Percentiles rank a stretch among this genome's conserved stretches.
These are phyloP conservation scores for Colletotrichum tanaceti DNA, from an alignment of 2,329 filamentous ascomycete species.

Conservation along the genomic window DNA sequence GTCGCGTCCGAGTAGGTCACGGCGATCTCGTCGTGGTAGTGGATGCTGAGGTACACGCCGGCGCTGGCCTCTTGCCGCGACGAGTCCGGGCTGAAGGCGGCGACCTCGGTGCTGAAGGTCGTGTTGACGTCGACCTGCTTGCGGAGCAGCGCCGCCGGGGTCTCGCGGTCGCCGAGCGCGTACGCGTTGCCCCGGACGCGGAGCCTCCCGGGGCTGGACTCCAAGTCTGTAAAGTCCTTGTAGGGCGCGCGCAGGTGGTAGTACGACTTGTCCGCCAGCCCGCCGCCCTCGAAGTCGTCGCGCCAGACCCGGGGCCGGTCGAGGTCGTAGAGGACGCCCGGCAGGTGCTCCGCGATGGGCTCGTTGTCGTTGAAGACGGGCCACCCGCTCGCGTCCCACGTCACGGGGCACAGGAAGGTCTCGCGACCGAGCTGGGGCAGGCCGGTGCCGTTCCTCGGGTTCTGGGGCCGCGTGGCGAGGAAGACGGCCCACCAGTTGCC, in stretches of 20 bases:
- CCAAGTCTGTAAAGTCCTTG: constrained; percentile 39
- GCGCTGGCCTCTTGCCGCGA: constrained; percentile 38
- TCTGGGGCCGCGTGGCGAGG: constrained; percentile 37
- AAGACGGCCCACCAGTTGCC: constrained; percentile 41
- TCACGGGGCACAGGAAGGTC: constrained; percentile 38
- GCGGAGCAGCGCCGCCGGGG: constrained; percentile 35
- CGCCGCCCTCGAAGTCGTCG: constrained; percentile 40
- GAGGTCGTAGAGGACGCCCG: constrained; percentile 37
- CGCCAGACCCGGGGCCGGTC: constrained; percentile 32
- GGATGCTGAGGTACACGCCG: constrained; percentile 39
- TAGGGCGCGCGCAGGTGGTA: constrained; percentile 40
- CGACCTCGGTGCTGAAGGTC: constrained; percentile 39
- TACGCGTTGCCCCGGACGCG: constrained; percentile 36
- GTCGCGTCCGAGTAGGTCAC: constrained; percentile 27
- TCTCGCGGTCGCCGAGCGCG: constrained; percentile 38
- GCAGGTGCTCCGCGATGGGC: constrained; percentile 34
- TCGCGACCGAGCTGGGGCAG: constrained; percentile 39
- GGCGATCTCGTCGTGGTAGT: constrained; percentile 40
- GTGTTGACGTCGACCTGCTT: constrained; percentile 40
- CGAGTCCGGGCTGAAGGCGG: constrained; percentile 24
- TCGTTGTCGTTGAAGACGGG: constrained; percentile 37
- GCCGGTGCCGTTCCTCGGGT: constrained; percentile 31
- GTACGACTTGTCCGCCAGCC: constrained; percentile 34
- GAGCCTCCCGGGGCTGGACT: constrained; percentile 34
- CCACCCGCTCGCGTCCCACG: constrained; percentile 39